phyloP scores from a whole-genome alignment of 164 flowering plant genomes.

The Berberis thunbergii region DNA sequence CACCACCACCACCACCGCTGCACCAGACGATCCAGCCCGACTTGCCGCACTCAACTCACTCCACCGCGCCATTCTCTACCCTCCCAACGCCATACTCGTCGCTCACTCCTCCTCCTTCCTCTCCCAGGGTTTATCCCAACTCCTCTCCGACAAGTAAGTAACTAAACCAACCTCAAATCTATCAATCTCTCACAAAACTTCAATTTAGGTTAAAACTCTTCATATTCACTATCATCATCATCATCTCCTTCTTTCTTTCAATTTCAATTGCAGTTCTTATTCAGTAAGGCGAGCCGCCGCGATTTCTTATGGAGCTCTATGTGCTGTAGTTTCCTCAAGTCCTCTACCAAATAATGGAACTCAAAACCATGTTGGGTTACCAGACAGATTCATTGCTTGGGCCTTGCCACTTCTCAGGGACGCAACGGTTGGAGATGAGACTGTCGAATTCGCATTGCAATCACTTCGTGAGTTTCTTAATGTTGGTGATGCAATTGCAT shows the following conservation, averaged over 20 bases:
- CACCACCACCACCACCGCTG: slow-evolving; percentile 12
- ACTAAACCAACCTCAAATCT: not conserved
- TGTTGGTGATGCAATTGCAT: slow-evolving; percentile 55
- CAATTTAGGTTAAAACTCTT: not conserved
- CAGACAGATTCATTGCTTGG: slow-evolving; percentile 77
- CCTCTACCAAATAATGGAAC: not conserved
- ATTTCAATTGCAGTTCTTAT: slow-evolving; percentile 39
- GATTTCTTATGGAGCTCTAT: slow-evolving; percentile 67
- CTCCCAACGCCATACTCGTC: slow-evolving; percentile 74
- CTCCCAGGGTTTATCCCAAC: slow-evolving; percentile 73
- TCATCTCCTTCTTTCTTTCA: not conserved
- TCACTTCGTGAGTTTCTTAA: slow-evolving; percentile 67
- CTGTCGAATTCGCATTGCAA: slow-evolving; percentile 64
- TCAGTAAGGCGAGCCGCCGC: slow-evolving; percentile 65
- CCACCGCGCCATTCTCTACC: slow-evolving; percentile 70
- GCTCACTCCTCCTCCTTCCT: slow-evolving; percentile 81
- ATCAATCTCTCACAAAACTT: not conserved
- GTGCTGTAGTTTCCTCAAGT: slow-evolving; percentile 58
- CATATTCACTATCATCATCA: not conserved
- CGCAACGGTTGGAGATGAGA: slow-evolving; percentile 39
- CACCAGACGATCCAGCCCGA: slow-evolving; percentile 46
- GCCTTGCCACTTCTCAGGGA: slow-evolving; percentile 65
- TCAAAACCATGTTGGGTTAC: slow-evolving; percentile 22
- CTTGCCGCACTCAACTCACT: slow-evolving; percentile 71
- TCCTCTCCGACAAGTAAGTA: slow-evolving; percentile 73